These are phyloP conservation scores for Metrosideros polymorpha DNA, from an alignment of 441 rosid species.

Conservation along the genomic window DNA sequence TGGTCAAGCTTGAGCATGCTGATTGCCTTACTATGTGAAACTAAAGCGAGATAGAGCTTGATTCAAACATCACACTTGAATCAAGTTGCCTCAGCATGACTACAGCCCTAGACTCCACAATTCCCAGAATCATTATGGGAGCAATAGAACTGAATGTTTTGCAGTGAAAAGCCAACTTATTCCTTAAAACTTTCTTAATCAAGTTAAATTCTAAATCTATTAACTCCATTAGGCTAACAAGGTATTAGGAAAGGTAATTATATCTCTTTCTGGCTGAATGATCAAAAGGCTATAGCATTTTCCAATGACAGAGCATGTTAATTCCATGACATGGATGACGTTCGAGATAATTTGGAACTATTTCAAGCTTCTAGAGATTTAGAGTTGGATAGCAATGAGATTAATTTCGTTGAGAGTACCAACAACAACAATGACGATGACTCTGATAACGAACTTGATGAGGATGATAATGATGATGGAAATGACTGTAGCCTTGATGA, in stretches of 20 bases:
- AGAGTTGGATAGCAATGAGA: not conserved
- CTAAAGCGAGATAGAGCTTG: not conserved
- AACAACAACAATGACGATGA: not conserved
- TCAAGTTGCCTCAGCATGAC: not conserved
- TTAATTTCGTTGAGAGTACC: not conserved
- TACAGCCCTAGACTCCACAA: not conserved
- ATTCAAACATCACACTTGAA: not conserved
- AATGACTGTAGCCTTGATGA: not conserved
- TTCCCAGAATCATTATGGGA: not conserved
- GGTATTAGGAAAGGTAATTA: not conserved
- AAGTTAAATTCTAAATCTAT: no score
- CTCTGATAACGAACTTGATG: not conserved
- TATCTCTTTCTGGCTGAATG: not conserved
- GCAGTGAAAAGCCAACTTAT: not conserved
- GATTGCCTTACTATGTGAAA: not conserved
- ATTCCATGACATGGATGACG: not conserved
- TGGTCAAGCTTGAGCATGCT: not conserved
- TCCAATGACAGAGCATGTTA: not conserved
- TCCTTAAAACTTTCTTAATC: not conserved
- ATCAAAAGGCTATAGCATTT: not conserved
- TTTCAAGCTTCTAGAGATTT: not conserved
- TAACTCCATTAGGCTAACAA: not conserved
- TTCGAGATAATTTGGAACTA: not conserved
- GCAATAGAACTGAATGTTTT: not conserved
- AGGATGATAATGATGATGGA: not conserved